These are phyloP conservation scores for Volvox carteri DNA, from an alignment of 163 green algal species.

Conservation along the genomic window DNA sequence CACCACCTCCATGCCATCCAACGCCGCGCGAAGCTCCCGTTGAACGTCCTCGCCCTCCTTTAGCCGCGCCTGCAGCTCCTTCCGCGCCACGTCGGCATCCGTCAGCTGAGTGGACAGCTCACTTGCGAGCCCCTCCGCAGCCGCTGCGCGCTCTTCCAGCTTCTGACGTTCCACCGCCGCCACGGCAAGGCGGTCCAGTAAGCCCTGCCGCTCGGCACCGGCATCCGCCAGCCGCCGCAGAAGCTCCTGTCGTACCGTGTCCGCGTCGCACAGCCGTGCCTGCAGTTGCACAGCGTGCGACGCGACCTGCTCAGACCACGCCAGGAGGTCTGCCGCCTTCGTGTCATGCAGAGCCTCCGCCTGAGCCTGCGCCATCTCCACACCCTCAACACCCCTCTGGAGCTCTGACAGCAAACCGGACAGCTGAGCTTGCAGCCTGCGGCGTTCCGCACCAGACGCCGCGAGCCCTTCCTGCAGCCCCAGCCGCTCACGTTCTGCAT, in stretches of 20 bases:
- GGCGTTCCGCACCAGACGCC: neutral
- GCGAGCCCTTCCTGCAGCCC: neutral
- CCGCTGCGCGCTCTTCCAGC: neutral
- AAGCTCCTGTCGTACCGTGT: neutral
- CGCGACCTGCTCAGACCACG: neutral
- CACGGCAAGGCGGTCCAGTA: neutral
- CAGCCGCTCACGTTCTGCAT: neutral
- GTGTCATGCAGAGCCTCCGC: neutral
- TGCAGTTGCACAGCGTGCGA: neutral
- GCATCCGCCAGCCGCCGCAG: neutral
- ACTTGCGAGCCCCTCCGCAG: neutral
- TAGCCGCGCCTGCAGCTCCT: neutral
- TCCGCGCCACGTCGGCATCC: neutral
- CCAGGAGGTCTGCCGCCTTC: neutral
- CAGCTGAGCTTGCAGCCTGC: neutral
- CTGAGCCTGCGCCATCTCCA: neutral
- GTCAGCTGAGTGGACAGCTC: neutral
- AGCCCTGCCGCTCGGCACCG: neutral
- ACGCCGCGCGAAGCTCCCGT: neutral
- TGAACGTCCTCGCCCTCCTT: neutral
- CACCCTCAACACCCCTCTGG: neutral
- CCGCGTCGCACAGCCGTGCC: slow-evolving; percentile 12
- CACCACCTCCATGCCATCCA: neutral
- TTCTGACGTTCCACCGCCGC: neutral
- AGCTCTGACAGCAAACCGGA: neutral